A percentile compares a stretch with the other conserved stretches of the same genome.
phyloP scores from a whole-genome alignment of 2,329 filamentous ascomycete genomes.

The Hymenoscyphus fructigenus region DNA sequence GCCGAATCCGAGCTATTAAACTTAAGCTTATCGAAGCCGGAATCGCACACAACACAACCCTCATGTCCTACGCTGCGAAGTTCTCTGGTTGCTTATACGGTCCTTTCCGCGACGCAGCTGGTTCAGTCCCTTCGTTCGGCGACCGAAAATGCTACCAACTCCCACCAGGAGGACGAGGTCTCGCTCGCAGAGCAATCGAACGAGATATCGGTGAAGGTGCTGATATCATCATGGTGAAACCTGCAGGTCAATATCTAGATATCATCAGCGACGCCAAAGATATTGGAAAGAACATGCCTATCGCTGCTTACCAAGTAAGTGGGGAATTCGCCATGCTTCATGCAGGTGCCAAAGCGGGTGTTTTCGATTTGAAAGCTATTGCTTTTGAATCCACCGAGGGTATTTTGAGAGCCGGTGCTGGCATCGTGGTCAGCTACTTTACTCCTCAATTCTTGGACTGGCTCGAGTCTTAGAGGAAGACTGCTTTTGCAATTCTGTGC shows the following conservation, averaged over 20 bases:
- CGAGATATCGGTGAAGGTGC: constrained; percentile 92
- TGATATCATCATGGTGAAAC: constrained; percentile 99
- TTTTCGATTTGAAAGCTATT: constrained; percentile 93
- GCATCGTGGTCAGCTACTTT: constrained; percentile 92
- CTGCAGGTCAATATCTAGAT: constrained; percentile 91
- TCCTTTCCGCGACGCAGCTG: constrained; percentile 94
- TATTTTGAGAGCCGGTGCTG: constrained; percentile 88
- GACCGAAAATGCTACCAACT: constrained; percentile 97
- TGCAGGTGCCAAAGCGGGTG: constrained; percentile 89
- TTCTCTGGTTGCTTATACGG: constrained; percentile 97
- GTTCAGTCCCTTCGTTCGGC: constrained; percentile 86
- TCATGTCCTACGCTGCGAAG: constrained; percentile 98
- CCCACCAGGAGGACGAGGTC: constrained; percentile 84
- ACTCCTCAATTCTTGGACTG: constrained; percentile 76
- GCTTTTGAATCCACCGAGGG: constrained; percentile 93
- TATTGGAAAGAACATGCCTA: constrained; percentile 82
- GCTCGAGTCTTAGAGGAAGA: constrained; percentile 50
- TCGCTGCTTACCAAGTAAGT: constrained; percentile 95
- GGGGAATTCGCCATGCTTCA: constrained; percentile 99
- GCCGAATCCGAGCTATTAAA: constrained; percentile 95
- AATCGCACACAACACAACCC: constrained; percentile 82
- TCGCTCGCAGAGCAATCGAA: constrained; percentile 85
- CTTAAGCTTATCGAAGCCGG: constrained; percentile 94
- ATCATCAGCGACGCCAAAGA: constrained; percentile 98
- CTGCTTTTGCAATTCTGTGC: neutral